phyloP scores from a whole-genome alignment of 768 basidiomycete species.

The Lactifluus hygrophoroides region DNA sequence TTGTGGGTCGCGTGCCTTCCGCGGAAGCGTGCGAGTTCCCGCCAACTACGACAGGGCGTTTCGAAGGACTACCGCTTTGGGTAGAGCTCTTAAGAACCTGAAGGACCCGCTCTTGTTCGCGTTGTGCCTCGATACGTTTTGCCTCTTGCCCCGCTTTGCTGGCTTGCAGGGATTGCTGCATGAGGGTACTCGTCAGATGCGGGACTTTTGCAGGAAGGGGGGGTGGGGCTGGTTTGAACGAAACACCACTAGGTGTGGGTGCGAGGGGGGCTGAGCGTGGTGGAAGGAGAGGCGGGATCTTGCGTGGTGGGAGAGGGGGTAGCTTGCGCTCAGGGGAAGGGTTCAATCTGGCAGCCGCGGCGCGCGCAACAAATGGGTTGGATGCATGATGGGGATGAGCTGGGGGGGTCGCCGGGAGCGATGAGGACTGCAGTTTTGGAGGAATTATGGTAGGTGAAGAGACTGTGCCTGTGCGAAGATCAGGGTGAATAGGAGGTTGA shows the following conservation, averaged over 20 bases:
- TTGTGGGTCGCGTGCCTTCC: conserved; percentile 22
- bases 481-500: conserved; percentile 18
- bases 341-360: background rate
- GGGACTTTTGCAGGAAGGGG: conserved; percentile 23
- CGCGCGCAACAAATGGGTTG: conserved; percentile 20
- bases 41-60: conserved; percentile 9
- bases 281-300: conserved; percentile 17
- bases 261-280: conserved; percentile 20
- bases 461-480: conserved; percentile 7
- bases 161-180: conserved; percentile 66
- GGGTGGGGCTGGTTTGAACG: conserved; percentile 18
- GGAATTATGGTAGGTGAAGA: conserved; percentile 18
- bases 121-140: conserved; percentile 57
- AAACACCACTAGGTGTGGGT: conserved; percentile 7
- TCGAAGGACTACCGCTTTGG: conserved; percentile 1
- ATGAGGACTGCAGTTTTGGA: background rate
- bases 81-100: conserved; percentile 63
- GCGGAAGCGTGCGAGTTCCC: conserved; percentile 11
- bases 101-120: conserved; percentile 62
- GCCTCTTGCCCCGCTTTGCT: conserved; percentile 61
- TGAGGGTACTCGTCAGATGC: conserved; percentile 56
- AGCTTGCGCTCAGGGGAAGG: conserved; percentile 16
- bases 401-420: background rate
- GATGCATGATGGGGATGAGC: conserved; percentile 14
- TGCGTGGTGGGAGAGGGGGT: conserved; percentile 17